Conservation (phyloP, 495 filamentous ascomycete genomes). For the Penicillium parvum region DNA sequence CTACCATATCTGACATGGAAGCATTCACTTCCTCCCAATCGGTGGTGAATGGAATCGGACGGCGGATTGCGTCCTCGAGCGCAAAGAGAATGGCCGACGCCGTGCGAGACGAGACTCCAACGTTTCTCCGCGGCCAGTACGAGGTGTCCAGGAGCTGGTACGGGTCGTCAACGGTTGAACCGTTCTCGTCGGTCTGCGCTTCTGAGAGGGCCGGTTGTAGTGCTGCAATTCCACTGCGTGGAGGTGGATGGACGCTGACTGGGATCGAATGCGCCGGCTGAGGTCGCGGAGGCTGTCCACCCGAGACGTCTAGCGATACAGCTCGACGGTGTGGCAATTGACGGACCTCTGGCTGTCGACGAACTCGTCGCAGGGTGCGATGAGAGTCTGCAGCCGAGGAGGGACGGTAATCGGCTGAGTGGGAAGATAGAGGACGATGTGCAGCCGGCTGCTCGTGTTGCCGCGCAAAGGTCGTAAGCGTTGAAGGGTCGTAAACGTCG, state of each 20-base stretch:
- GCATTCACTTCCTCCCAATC: slow-evolving; percentile 89
- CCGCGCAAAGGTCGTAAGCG: slow-evolving; percentile 47
- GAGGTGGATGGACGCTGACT: slow-evolving; percentile 20
- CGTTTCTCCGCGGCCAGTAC: slow-evolving; percentile 51
- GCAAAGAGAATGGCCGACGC: slow-evolving; percentile 82
- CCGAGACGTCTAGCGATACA: slow-evolving; percentile 33
- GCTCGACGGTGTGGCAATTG: slow-evolving; percentile 34
- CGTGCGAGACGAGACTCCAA: slow-evolving; percentile 58
- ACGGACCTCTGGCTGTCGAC: slow-evolving; percentile 25
- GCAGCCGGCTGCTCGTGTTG: slow-evolving; percentile 58
- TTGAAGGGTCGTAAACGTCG: slow-evolving; percentile 52
- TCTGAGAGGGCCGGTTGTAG: slow-evolving; percentile 35
- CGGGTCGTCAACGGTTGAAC: slow-evolving; percentile 35
- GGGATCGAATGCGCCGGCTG: slow-evolving; percentile 29
- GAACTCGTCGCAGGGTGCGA: slow-evolving; percentile 49
- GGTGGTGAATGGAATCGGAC: slow-evolving; percentile 77
- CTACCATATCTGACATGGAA: slow-evolving; percentile 81
- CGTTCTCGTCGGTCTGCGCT: slow-evolving; percentile 38
- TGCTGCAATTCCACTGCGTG: slow-evolving; percentile 22
- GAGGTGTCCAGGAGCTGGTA: slow-evolving; percentile 34
- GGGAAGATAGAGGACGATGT: slow-evolving; percentile 28
- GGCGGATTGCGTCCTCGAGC: slow-evolving; percentile 84
- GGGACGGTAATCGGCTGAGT: slow-evolving; percentile 39
- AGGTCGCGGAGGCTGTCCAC: slow-evolving; percentile 15
- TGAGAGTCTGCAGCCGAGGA: slow-evolving; percentile 49